These are phyloP conservation scores for Phialophora verrucosa DNA, from an alignment of 2,329 filamentous ascomycete species.

Conservation along the genomic window DNA sequence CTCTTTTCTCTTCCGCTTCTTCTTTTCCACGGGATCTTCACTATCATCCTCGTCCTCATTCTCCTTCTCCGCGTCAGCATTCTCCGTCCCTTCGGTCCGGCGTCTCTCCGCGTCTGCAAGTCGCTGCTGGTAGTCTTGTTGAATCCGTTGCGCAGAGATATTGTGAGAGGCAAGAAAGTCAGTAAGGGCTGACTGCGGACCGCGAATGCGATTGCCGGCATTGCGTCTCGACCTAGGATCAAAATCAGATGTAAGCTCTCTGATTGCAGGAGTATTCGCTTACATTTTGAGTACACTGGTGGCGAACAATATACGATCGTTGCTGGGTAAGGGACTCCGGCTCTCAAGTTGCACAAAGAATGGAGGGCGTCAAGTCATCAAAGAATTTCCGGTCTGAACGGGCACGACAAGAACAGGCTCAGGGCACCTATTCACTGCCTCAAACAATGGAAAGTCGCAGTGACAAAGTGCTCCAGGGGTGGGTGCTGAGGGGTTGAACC, in stretches of 20 bases:
- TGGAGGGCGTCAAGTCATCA: background rate
- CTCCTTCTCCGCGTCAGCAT: slow-evolving; percentile 46
- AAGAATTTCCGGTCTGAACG: background rate
- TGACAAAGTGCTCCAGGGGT: background rate
- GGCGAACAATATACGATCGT: background rate
- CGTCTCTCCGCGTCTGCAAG: slow-evolving; percentile 55
- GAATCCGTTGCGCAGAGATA: slow-evolving; percentile 68
- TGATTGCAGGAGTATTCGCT: background rate
- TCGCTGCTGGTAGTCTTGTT: slow-evolving; percentile 63
- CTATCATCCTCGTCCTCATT: slow-evolving; percentile 43
- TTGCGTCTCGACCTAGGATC: slow-evolving; percentile 13
- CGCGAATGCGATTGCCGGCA: slow-evolving; percentile 56
- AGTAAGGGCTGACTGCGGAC: slow-evolving; percentile 70
- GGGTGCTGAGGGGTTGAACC: slow-evolving; percentile 1
- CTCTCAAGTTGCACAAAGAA: background rate
- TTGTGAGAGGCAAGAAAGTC: slow-evolving; percentile 73
- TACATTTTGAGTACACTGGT: slow-evolving; percentile 1
- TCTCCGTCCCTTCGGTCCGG: slow-evolving; percentile 42
- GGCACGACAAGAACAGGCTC: too few species aligned
- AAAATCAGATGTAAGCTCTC: background rate
- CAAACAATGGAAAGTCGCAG: background rate
- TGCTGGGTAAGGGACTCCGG: background rate
- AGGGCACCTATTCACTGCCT: background rate
- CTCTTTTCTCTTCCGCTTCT: slow-evolving; percentile 64
- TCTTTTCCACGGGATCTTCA: slow-evolving; percentile 50